phyloP scores from a whole-genome alignment of 768 basidiomycete genomes.

The Terana coerulea region DNA sequence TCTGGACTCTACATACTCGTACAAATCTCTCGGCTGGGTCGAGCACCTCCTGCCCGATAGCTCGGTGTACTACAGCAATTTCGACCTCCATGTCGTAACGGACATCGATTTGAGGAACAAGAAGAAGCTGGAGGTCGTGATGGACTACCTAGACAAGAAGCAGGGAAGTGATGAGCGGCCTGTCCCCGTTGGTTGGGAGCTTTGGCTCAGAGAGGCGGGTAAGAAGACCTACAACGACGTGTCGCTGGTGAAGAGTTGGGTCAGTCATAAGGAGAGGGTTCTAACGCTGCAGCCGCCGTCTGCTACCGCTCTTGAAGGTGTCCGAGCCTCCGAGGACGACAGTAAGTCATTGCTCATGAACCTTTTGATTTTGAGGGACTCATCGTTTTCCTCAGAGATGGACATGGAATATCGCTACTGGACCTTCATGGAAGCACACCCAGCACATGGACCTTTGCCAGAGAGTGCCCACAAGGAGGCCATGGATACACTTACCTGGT shows the following conservation, averaged over 20 bases:
- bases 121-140: slow-evolving; percentile 46
- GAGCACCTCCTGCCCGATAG: slow-evolving; percentile 76
- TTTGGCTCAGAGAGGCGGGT: slow-evolving; percentile 55
- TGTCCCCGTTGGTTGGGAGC: slow-evolving; percentile 40
- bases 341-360: slow-evolving; percentile 29
- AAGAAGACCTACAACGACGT: slow-evolving; percentile 30
- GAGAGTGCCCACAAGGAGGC: slow-evolving; percentile 60
- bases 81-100: slow-evolving; percentile 56
- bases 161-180: too few species aligned
- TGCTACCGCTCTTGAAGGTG: slow-evolving; percentile 18
- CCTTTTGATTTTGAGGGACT: background rate
- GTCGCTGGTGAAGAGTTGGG: slow-evolving; percentile 49
- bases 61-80: slow-evolving; percentile 66
- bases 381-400: slow-evolving; percentile 41
- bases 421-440: slow-evolving; percentile 76
- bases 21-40: slow-evolving; percentile 63
- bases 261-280: slow-evolving; percentile 58
- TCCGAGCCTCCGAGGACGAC: slow-evolving; percentile 33
- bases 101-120: slow-evolving; percentile 63
- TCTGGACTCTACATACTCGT: slow-evolving; percentile 20
- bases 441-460: slow-evolving; percentile 63
- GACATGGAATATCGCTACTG: slow-evolving; percentile 81
- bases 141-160: slow-evolving; percentile 38
- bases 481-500: slow-evolving; percentile 74
- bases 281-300: slow-evolving; percentile 45